Conservation (phyloP, 306 rosid species). For the Vigna reflexopilosa region DNA sequence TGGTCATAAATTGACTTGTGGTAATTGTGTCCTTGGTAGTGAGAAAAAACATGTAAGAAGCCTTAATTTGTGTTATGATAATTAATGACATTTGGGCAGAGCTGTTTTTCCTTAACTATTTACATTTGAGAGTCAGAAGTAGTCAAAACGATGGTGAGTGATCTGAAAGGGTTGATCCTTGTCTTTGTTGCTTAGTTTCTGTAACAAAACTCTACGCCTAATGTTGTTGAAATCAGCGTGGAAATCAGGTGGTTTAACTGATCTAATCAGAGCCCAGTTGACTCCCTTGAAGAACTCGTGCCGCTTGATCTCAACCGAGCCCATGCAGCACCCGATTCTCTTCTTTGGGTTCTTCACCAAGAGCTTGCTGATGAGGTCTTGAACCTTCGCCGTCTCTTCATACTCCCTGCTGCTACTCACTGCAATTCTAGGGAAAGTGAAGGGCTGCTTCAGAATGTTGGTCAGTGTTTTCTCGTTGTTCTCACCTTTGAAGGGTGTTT, state of each 20-base stretch:
- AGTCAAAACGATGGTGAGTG: neutral
- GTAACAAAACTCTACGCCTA: constrained; percentile 3
- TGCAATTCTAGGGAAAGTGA: neutral
- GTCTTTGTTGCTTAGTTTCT: constrained; percentile 10
- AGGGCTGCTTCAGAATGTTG: neutral
- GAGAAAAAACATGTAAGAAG: neutral
- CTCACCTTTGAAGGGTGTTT: constrained; percentile 12
- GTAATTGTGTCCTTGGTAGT: neutral
- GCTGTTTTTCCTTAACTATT: constrained; percentile 5
- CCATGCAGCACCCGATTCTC: constrained; percentile 16
- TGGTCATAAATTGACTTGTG: neutral
- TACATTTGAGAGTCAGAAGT: constrained; percentile 3
- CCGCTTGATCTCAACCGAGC: constrained; percentile 11
- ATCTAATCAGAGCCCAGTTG: constrained; percentile 10
- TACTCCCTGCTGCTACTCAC: neutral
- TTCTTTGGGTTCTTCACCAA: constrained; percentile 1
- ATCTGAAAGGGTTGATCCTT: neutral
- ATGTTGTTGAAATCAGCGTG: neutral
- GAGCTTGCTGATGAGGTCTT: neutral
- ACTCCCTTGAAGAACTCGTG: constrained; percentile 1
- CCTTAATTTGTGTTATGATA: neutral
- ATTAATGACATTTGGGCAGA: neutral
- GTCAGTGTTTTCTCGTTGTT: neutral
- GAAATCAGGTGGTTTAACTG: neutral
- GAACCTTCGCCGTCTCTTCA: neutral